Evolutionary conservation across 116 monocot genomes (phyloP), one percentile per base, ranked within the genome.

Genomic region (Iris pallida): DNA sequence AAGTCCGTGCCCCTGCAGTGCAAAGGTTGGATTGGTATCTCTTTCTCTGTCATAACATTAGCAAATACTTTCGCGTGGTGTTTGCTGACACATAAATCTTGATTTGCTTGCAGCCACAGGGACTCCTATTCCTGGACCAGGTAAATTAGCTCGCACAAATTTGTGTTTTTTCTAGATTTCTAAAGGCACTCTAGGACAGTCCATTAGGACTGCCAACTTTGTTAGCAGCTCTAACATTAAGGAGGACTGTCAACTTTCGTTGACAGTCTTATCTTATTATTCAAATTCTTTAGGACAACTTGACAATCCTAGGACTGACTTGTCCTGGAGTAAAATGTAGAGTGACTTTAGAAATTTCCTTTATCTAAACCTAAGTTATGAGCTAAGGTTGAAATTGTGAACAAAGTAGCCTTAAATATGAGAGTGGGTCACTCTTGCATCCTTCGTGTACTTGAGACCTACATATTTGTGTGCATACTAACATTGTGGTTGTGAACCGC

Each of bases 1-100:
- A 45, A 6, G 51, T 69, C 77, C 0, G 77, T 82, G n/a, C 85
- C 89, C 14, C 60, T 80, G 44, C 59, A 82, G 19, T 89, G 89
- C 82, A 77, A 65, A 73, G 82, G 86, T 86, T 16, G 11, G 43
- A 55, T 61, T 48, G 12, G 42, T 55, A 7, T 57, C 19, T 57
- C 19, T 18, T 1, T 15, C 48, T 42, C 14, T 30, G 30, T 30
- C 30, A 3, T 30, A 30, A 30, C 1, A 54, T 54, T 9, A 61
- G 42, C 12, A 41, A 43, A 10, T 5, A 14, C 6, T 42, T 3
- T 13, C 42, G 61, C 43, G 11, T 42, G 30, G 30, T 30, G 30
- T 30, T 30, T 0, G 30, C 14, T 55, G 14, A 57, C 15, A 11
- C 0, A 20, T 62, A 30, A 57, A 12, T n/a, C 8, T 55, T 69